Conservation (phyloP, 2,329 filamentous ascomycete genomes). For the Fusarium anguioides region DNA sequence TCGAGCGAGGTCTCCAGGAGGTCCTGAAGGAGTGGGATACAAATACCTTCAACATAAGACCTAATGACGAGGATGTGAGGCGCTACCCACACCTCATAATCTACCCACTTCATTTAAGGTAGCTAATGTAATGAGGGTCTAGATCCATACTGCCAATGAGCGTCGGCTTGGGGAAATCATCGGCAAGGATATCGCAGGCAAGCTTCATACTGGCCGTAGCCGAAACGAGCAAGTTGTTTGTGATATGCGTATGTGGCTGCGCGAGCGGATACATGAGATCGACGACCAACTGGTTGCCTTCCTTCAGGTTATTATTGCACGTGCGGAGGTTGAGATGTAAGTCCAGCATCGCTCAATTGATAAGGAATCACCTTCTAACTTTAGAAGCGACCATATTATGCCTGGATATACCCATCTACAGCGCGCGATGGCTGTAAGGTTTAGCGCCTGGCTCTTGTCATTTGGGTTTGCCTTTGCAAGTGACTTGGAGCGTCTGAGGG, state of each 20-base stretch:
- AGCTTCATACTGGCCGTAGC: conserved; percentile 88
- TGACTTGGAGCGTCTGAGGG: conserved; percentile 43
- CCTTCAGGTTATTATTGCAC: conserved; percentile 69
- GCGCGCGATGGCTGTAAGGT: conserved; percentile 42
- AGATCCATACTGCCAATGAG: conserved; percentile 75
- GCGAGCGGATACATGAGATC: conserved; percentile 77
- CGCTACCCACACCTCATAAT: too few relatives aligned
- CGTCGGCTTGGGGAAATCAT: conserved; percentile 81
- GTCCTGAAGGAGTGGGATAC: conserved; percentile 67
- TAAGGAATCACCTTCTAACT: background rate
- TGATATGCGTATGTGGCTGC: conserved; percentile 90
- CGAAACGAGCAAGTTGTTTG: conserved; percentile 92
- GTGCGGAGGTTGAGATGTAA: conserved; percentile 66
- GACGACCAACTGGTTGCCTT: conserved; percentile 76
- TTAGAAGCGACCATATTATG: conserved; percentile 43
- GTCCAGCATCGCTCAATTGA: background rate
- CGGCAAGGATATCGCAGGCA: conserved; percentile 69
- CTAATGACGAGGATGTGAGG: conserved; percentile 32
- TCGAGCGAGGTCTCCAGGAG: conserved; percentile 75
- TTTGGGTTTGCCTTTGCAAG: conserved; percentile 38
- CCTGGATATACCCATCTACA: conserved; percentile 47
- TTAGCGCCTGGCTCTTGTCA: conserved; percentile 39
- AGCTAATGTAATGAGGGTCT: conserved; percentile 6
- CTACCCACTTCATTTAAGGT: background rate
- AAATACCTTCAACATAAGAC: conserved; percentile 63